Conservation (phyloP, 345 rosid genomes). For the Citrus medica region DNA sequence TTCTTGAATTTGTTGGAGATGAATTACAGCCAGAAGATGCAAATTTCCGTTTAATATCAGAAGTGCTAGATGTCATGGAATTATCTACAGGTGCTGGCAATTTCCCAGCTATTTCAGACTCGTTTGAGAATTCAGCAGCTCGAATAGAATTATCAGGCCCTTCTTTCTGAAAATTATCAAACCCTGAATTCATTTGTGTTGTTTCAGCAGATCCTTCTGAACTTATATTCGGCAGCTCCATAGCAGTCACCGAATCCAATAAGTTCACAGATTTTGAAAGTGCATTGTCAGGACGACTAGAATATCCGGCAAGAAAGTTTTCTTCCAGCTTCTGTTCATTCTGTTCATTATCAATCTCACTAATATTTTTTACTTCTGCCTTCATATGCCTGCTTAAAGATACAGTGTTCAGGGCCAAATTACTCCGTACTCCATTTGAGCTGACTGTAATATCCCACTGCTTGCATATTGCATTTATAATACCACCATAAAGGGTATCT, state of each 20-base stretch:
- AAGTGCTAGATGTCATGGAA: constrained; percentile 29
- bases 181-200: constrained; percentile 39
- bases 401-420: constrained; percentile 33
- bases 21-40: constrained; percentile 22
- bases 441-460: constrained; percentile 52
- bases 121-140: constrained; percentile 25
- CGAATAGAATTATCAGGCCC: constrained; percentile 14
- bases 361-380: constrained; percentile 24
- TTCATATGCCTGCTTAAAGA: constrained; percentile 25
- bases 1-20: constrained; percentile 28
- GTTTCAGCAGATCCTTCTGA: constrained; percentile 68
- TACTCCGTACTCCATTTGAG: constrained; percentile 32
- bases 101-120: constrained; percentile 24
- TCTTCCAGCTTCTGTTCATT: constrained; percentile 38
- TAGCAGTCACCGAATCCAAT: constrained; percentile 30
- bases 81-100: constrained; percentile 17
- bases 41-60: constrained; percentile 37
- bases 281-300: constrained; percentile 30
- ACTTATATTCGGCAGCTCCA: constrained; percentile 35
- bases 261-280: constrained; percentile 26
- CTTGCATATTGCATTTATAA: constrained; percentile 58
- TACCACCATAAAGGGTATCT: constrained; percentile 38
- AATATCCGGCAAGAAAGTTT: constrained; percentile 31
- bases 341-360: constrained; percentile 30
- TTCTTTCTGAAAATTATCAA: constrained; percentile 39